Base-by-base conservation (phyloP, 2,329 filamentous ascomycete genomes). In the Rhynchosporium graminicola region DNA sequence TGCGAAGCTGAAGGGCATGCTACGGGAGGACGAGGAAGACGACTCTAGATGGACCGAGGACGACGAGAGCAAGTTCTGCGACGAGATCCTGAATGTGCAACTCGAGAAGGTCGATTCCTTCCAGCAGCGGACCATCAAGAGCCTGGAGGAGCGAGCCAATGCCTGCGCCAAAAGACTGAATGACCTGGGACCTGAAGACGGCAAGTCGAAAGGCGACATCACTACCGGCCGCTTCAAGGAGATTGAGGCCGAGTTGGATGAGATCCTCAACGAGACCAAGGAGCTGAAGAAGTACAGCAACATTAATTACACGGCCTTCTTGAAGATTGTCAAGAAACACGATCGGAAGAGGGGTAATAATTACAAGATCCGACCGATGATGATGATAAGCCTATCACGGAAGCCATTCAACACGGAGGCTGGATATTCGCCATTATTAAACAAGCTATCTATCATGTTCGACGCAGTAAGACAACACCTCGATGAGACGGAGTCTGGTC, bases 271-370 rank as follows among this genome's bases (percentile, higher is more conserved):
- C 74, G 92, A 97, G 77, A 88, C 96, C 73, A 94, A 89, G 75
- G 91, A 96, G 80, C 83, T 99, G 69, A 95, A 97, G 78, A 95
- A 91, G 76, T 99, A 95, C 79, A 95, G 92, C 77, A 90, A 89
- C 67, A 88, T 97, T 79, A 99, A 99, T 79, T 99, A 97, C 77
- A 97, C 95, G 5, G 95, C 92, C 54, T 97, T 98, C 77, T 84
- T 97, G 74, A 99, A 99, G 82, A 96, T 96, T 54, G 92, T 92
- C 61, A 99, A 99, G 86, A 99, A 99, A 80, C 95, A 99, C 78
- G 95, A 99, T 77, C 90, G 95, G 69, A 96, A 94, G 79, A 85
- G 94, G 68, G 93, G 93, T 61, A 83, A 87, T 68, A 84, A 87
- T 59, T 98, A 98, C 80, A 91, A 89, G 75, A 90, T 98, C 69